Conservation (phyloP, 768 basidiomycete genomes). For the Hericium coralloides region DNA sequence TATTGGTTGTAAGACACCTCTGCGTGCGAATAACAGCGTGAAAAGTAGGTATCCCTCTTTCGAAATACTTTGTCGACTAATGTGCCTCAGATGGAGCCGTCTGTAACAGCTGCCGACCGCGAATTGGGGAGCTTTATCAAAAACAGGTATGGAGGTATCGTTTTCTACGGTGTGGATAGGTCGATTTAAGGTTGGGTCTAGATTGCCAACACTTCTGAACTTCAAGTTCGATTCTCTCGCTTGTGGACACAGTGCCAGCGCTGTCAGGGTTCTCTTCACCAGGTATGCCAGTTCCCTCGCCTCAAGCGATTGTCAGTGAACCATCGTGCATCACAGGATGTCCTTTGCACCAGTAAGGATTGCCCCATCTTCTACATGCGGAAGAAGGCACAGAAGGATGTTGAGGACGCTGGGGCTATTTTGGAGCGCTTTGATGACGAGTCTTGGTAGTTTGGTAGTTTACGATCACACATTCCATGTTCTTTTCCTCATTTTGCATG, state of each 20-base stretch:
- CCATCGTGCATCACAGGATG: conserved; percentile 51
- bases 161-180: not conserved
- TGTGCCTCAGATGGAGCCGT: conserved; percentile 69
- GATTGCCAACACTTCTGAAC: conserved; percentile 53
- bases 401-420: conserved; percentile 70
- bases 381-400: conserved; percentile 97
- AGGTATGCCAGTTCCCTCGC: conserved; percentile 33
- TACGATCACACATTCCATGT: not conserved
- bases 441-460: conserved; percentile 45
- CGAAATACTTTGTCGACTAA: not conserved
- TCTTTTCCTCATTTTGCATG: not conserved
- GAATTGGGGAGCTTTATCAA: conserved; percentile 84
- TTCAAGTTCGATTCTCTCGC: conserved; percentile 88
- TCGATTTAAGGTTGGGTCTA: conserved; percentile 7
- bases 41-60: conserved; percentile 36
- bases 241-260: conserved; percentile 99
- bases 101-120: conserved; percentile 86
- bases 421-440: conserved; percentile 82
- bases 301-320: conserved; percentile 8
- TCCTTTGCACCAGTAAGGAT: conserved; percentile 92
- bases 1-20: conserved; percentile 87
- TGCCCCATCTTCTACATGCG: conserved; percentile 99
- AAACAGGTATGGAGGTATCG: conserved; percentile 58
- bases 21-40: conserved; percentile 70
- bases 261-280: conserved; percentile 97